Percentiles rank a stretch among this genome's conserved stretches.
These are phyloP conservation scores for Ophiostoma novo-ulmi DNA, from an alignment of 2,329 filamentous ascomycete species.

Conservation along the genomic window DNA sequence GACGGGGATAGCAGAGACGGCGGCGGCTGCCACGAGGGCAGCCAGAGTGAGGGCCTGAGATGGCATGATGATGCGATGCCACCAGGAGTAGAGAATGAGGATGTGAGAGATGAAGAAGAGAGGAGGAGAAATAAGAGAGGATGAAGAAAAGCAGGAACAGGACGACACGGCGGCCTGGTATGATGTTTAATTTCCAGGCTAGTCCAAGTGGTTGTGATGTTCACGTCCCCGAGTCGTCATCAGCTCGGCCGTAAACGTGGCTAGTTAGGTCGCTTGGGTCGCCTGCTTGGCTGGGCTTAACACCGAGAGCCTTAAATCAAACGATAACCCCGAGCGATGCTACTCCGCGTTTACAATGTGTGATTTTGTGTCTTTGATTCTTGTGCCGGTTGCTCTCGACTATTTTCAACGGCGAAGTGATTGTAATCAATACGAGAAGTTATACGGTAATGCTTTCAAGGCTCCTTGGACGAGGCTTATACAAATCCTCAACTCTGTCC, in stretches of 20 bases:
- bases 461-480: not conserved
- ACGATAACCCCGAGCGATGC: not conserved
- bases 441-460: not conserved
- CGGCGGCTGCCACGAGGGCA: conserved; percentile 7
- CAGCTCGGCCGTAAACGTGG: not conserved
- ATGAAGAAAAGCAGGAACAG: not conserved
- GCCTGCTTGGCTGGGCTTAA: conserved; percentile 2
- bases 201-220: not conserved
- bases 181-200: not conserved
- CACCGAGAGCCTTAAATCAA: not conserved
- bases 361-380: not conserved
- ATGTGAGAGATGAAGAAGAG: not conserved
- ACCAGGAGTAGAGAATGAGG: not conserved
- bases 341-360: not conserved
- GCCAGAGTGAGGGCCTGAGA: conserved; percentile 13
- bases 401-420: not conserved
- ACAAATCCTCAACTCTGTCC: not conserved
- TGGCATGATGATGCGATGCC: conserved; percentile 11
- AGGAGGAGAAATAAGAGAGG: not conserved
- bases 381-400: not conserved
- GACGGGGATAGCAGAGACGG: not conserved
- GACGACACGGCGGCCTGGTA: not conserved
- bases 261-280: not conserved
- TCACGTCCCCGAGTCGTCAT: conserved; percentile 10
- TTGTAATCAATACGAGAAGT: not conserved